A percentile compares a stretch with the other conserved stretches of the same genome.
Evolutionary conservation across 495 filamentous ascomycete species (phyloP).

Genomic region (Aspergillus homomorphus): DNA sequence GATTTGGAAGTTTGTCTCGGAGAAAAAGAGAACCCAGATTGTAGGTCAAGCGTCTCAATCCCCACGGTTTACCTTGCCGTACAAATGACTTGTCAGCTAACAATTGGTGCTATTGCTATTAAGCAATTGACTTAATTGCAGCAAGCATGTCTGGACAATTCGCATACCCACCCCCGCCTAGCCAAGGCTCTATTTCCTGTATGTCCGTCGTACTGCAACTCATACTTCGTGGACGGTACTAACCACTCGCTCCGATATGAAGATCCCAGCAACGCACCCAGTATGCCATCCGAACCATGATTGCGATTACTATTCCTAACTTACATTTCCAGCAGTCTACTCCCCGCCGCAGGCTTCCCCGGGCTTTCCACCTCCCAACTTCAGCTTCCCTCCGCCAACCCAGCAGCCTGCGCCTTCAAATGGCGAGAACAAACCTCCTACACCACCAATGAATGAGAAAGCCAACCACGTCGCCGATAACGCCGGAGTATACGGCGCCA

Average conservation of each 20-base stretch:
- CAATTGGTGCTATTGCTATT: no score
- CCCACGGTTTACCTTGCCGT: no score
- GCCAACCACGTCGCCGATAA: slow-evolving; percentile 19
- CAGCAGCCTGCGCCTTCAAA: not conserved
- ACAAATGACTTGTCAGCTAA: no score
- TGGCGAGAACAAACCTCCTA: slow-evolving; percentile 9
- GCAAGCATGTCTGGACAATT: slow-evolving; percentile 12
- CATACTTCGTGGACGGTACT: not conserved
- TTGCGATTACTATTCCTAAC: no score
- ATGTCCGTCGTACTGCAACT: slow-evolving; percentile 5
- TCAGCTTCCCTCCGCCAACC: slow-evolving; percentile 14
- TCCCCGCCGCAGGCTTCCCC: slow-evolving; percentile 12
- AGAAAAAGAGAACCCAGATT: no score
- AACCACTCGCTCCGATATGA: not conserved
- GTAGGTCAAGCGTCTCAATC: no score
- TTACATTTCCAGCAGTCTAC: slow-evolving; percentile 13
- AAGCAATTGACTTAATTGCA: not conserved
- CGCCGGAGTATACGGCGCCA: slow-evolving; percentile 5
- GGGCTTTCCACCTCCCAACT: slow-evolving; percentile 4
- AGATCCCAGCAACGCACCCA: slow-evolving; percentile 8
- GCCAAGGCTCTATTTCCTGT: slow-evolving; percentile 10
- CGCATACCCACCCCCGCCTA: slow-evolving; percentile 13
- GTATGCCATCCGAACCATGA: not conserved
- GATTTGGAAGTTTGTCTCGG: no score
- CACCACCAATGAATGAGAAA: slow-evolving; percentile 23